These are phyloP conservation scores for Apiotrichum siamense DNA, from an alignment of 1,284 basidiomycete genomes.

Conservation along the genomic window DNA sequence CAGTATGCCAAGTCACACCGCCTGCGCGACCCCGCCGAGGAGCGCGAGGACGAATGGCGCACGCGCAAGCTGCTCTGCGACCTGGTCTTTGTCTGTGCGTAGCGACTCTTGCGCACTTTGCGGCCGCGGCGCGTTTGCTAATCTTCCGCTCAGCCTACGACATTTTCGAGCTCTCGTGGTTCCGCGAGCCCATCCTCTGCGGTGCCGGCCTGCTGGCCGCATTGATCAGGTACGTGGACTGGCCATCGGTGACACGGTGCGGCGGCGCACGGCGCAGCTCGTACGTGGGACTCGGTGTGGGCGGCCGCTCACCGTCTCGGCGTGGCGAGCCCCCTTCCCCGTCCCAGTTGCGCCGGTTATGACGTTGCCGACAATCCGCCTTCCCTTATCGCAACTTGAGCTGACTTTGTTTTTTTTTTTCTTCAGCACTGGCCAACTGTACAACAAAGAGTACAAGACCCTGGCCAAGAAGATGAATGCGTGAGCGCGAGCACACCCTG, in stretches of 20 bases:
- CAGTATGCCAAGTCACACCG: constrained; percentile 20
- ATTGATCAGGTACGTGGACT: constrained; percentile 37
- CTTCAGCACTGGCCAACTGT: constrained; percentile 11
- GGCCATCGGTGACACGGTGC: neutral
- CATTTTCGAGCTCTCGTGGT: constrained; percentile 32
- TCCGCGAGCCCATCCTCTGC: constrained; percentile 41
- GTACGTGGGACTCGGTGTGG: neutral
- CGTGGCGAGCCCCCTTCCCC: too few species aligned
- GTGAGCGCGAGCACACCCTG: too few species aligned
- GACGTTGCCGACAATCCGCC: constrained; percentile 1
- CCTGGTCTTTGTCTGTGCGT: constrained; percentile 43
- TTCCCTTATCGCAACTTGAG: neutral
- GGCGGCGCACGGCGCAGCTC: neutral
- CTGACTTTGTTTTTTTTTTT: neutral
- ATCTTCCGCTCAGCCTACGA: constrained; percentile 33
- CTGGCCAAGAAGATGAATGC: constrained; percentile 10
- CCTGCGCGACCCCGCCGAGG: constrained; percentile 8
- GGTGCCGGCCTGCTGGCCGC: constrained; percentile 30
- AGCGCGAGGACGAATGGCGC: constrained; percentile 29
- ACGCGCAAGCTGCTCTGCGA: constrained; percentile 36
- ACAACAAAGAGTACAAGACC: constrained; percentile 9
- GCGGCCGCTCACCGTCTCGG: neutral
- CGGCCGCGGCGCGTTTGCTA: neutral
- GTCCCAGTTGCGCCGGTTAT: neutral
- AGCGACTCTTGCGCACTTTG: neutral